Base-by-base conservation (phyloP, 1,284 basidiomycete species). In the Inonotus hispidus region DNA sequence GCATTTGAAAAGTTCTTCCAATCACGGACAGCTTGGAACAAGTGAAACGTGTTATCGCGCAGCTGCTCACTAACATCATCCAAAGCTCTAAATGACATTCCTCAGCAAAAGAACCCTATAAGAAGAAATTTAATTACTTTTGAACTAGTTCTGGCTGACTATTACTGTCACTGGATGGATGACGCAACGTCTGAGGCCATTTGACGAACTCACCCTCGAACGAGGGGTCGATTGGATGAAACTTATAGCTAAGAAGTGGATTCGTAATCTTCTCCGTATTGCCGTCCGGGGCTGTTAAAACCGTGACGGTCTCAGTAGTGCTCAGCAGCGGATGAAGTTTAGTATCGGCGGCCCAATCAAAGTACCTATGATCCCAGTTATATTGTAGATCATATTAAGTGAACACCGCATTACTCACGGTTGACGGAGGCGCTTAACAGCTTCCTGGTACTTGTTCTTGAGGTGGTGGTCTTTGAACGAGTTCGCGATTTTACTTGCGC, bases 271-370 rank as follows among this genome's bases (percentile, higher is more conserved):
- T 55, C 14, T 63, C 65, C 56, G 59, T 68, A 43, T 65, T 63
- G 13, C 79, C 79, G 53, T 75, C 66, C 7, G 75, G 72, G 5
- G 68, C 68, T 50, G 71, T 72, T 64, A 82, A 79, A 1, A 66
- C 68, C 39, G 81, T 74, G 13, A 70, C 64, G n/a, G n/a, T n/a
- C n/a, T n/a, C n/a, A n/a, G n/a, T n/a, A n/a, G n/a, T n/a, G n/a
- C n/a, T n/a, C n/a, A 41, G 70, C 66, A 35, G 39, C 39, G 79
- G 23, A 77, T 79, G 8, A 77, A 66, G 1, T 73, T 50, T 43
- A n/a, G 38, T 2, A n/a, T 77, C 77, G 3, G 47, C 62, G 1
- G 80, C 79, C 81, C 81, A 82, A 65, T 82, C 81, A 66, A 63
- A 67, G 58, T 66, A 68, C 0, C 53, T 66, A 50, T 45, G 16